These are phyloP conservation scores for Lipomyces sp. DNA, from an alignment of 805 yeast genomes.

Conservation along the genomic window DNA sequence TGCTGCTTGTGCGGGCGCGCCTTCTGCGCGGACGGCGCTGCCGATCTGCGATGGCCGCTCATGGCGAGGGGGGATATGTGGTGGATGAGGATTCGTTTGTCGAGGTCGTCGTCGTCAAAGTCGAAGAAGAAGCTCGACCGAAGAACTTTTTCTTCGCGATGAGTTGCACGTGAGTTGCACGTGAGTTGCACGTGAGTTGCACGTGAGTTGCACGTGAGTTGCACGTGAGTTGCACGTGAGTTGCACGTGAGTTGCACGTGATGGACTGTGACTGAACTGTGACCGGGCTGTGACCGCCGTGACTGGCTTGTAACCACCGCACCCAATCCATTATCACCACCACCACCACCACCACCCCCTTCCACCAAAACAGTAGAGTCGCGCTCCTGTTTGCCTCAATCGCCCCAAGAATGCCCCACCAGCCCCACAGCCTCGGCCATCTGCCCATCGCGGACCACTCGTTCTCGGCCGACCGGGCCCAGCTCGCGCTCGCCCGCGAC, in stretches of 20 bases:
- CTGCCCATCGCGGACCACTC: slow-evolving; percentile 89
- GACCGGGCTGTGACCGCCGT: no score
- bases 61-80: neutral
- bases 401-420: slow-evolving; percentile 16
- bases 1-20: no score
- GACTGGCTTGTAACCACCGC: neutral
- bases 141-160: neutral
- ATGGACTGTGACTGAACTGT: no score
- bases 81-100: no score
- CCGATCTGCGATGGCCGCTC: no score
- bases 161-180: neutral
- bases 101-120: neutral
- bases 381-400: slow-evolving; percentile 36
- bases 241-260: neutral
- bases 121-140: neutral
- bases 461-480: slow-evolving; percentile 62
- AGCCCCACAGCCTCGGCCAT: slow-evolving; percentile 65
- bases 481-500: slow-evolving; percentile 79
- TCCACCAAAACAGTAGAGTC: slow-evolving; percentile 36
- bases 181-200: neutral
- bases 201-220: no score
- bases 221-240: neutral
- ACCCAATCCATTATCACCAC: neutral
- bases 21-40: no score
- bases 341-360: no score